Evolutionary conservation across 140 eudicot species (phyloP).

Genomic region (Oenanthe javanica): DNA sequence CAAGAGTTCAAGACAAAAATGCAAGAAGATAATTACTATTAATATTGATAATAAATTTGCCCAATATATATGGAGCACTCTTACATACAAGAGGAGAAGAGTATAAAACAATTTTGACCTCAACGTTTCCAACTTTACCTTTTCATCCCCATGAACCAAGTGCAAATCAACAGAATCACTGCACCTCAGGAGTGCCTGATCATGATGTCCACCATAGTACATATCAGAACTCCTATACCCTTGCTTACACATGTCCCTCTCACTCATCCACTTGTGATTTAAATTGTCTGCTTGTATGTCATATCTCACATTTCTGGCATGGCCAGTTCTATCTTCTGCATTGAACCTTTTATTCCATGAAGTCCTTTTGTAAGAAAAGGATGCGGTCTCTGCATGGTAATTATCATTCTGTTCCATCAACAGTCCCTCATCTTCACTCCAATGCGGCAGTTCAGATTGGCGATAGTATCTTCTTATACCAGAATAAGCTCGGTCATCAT

Average conservation of each 20-base stretch:
- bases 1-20: constrained; percentile 11
- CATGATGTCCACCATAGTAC: constrained; percentile 16
- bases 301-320: constrained; percentile 19
- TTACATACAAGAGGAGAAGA: constrained; percentile 23
- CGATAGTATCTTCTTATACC: constrained; percentile 19
- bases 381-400: constrained; percentile 22
- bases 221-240: constrained; percentile 19
- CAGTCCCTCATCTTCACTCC: constrained; percentile 26
- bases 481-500: constrained; percentile 20
- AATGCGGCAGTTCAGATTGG: constrained; percentile 27
- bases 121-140: constrained; percentile 50
- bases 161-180: constrained; percentile 32
- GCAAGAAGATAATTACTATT: constrained; percentile 21
- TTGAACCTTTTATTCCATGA: constrained; percentile 23
- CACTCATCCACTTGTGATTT: constrained; percentile 15
- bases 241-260: constrained; percentile 25
- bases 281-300: constrained; percentile 17
- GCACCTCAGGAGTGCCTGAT: constrained; percentile 26
- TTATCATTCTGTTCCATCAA: constrained; percentile 16
- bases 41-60: constrained; percentile 16
- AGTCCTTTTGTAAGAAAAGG: constrained; percentile 21
- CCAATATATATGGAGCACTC: constrained; percentile 20
- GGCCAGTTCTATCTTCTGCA: constrained; percentile 21
- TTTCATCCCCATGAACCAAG: constrained; percentile 41
- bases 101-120: constrained; percentile 22